These are phyloP conservation scores for Ganoderma lucidum DNA, from an alignment of 1,284 basidiomycete genomes.

Conservation along the genomic window DNA sequence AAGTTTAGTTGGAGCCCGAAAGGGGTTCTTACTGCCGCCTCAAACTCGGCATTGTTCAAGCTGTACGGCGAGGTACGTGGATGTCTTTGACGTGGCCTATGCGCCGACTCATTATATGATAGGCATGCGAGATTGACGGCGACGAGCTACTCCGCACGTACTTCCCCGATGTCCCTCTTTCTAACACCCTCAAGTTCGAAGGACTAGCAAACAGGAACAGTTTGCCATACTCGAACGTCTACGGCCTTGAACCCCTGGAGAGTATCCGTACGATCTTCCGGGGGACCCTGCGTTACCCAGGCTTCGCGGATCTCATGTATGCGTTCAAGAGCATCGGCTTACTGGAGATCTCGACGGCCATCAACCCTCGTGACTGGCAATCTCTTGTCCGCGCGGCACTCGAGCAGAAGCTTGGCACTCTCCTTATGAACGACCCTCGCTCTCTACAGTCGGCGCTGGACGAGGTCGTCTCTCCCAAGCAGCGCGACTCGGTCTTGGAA, in stretches of 20 bases:
- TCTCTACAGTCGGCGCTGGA: constrained; percentile 50
- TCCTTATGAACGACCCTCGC: constrained; percentile 42
- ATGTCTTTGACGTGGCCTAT: not conserved
- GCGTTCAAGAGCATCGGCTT: constrained; percentile 82
- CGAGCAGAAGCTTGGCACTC: constrained; percentile 38
- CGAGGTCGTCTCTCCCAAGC: constrained; percentile 46
- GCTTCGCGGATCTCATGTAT: constrained; percentile 82
- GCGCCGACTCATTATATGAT: constrained; percentile 16
- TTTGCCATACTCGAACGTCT: constrained; percentile 78
- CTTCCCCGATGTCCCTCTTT: constrained; percentile 75
- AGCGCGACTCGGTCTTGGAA: constrained; percentile 49
- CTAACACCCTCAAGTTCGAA: constrained; percentile 78
- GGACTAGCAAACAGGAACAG: constrained; percentile 93
- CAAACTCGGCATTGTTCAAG: constrained; percentile 81
- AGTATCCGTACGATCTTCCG: constrained; percentile 77
- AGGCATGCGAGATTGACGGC: constrained; percentile 64
- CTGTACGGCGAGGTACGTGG: constrained; percentile 61
- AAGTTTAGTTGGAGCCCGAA: constrained; percentile 97
- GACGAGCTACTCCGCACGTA: constrained; percentile 61
- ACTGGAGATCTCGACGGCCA: constrained; percentile 54
- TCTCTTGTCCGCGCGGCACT: constrained; percentile 51
- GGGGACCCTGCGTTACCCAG: constrained; percentile 92
- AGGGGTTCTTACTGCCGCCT: constrained; percentile 86
- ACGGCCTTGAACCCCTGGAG: constrained; percentile 64
- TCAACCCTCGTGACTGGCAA: constrained; percentile 54